Evolutionary conservation across 192 early-diverging fungal genomes (phyloP), one percentile per base, ranked within the genome.

Genomic region (Mortierella antarctica): DNA sequence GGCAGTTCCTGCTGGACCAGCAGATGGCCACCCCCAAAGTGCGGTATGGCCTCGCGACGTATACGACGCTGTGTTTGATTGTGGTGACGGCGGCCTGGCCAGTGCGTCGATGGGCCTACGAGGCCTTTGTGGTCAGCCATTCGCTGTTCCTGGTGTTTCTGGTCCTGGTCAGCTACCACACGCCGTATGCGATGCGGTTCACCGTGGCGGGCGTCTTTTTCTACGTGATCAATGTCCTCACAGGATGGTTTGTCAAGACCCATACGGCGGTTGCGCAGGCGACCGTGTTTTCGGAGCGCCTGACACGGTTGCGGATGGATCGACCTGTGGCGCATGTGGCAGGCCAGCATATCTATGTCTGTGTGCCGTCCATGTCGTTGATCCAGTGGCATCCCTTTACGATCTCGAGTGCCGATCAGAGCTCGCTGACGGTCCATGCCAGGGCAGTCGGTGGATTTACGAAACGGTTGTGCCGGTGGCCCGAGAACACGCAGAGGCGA

Each of bases 371-470:
- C 9, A 70, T 88, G 9, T 88, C 87, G 6, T n/a, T 63, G 31
- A 83, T 85, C 53, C 77, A 88, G 51, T 88, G 87, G 87, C 87
- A 88, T 61, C 87, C 87, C 12, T 88, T 88, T 52, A 88, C 87
- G 5, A 85, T 88, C 21, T 82, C 85, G 49, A 82, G 63, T 59
- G 53, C 74, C 4, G 55, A 65, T 8, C 42, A 60, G 6, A 75
- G 53, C 18, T 66, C 58, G 2, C 8, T 71, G 48, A 83, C 83
- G 3, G 61, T 86, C 1, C 84, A 86, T 62, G 85, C 82, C 11
- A 62, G 71, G 13, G 78, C 79, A 14, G 76, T 83, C 14, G 87
- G 87, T 41, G 70, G 82, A 7, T 88, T 77, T 41, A 88, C 87
- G 0, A 65, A 70, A 18, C 39, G 39, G 10, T 59, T 88, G 5